Evolutionary conservation across 176 grass and related monocot species (phyloP).

Genomic region (Pharus latifolius): DNA sequence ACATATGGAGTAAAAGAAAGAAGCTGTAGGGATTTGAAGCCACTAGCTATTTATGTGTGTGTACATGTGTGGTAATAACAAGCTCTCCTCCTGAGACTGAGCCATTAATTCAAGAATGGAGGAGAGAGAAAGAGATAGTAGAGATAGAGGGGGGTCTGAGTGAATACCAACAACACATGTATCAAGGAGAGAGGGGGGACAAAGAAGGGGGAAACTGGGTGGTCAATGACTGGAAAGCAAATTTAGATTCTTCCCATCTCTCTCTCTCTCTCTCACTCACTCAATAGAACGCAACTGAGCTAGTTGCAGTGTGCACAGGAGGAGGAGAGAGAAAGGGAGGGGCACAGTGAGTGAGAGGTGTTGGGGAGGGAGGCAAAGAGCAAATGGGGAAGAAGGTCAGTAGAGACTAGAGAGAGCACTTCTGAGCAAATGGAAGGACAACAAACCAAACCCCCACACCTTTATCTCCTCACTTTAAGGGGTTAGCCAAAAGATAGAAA

Average conservation of each 20-base stretch:
- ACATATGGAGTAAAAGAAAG: background rate
- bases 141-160: background rate
- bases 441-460: conserved; percentile 15
- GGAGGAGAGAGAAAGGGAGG: background rate
- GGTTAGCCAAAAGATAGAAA: background rate
- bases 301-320: background rate
- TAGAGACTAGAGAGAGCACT: too few relatives aligned
- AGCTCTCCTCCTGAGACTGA: conserved; percentile 1
- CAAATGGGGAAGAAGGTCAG: conserved; percentile 11
- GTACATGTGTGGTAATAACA: background rate
- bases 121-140: too few relatives aligned
- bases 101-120: conserved; percentile 20
- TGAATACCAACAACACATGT: conserved; percentile 27
- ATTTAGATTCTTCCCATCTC: conserved; percentile 11
- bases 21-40: background rate
- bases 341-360: conserved; percentile 13
- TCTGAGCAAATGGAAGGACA: conserved; percentile 9
- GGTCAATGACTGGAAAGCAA: conserved; percentile 46
- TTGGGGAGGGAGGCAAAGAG: conserved; percentile 7
- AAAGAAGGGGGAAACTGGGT: conserved; percentile 20
- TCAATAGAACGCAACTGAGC: conserved; percentile 2
- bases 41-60: background rate
- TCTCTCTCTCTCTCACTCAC: background rate
- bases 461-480: conserved; percentile 19
- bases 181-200: conserved; percentile 31